Evolutionary conservation across 345 rosid genomes (phyloP).

Genomic region (Odontarrhena argentea): DNA sequence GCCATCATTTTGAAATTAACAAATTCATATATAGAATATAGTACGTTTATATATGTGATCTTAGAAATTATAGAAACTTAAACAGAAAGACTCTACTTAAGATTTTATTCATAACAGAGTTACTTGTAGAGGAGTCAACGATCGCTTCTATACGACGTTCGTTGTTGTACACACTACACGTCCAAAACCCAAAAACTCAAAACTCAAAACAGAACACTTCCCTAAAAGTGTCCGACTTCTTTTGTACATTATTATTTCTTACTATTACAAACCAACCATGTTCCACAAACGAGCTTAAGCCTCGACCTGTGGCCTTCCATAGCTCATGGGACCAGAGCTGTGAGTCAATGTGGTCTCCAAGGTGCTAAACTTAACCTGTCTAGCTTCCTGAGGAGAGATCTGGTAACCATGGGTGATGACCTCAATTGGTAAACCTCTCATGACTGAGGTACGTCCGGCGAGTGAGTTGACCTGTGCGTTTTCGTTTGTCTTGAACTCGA

Average conservation of each 20-base stretch:
- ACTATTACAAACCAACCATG: conserved; percentile 24
- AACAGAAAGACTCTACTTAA: background rate
- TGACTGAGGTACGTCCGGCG: conserved; percentile 39
- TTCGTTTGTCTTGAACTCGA: conserved; percentile 61
- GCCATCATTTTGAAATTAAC: too few relatives aligned
- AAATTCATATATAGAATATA: too few relatives aligned
- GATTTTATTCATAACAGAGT: conserved; percentile 5
- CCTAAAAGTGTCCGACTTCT: conserved; percentile 26
- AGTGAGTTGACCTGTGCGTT: conserved; percentile 39
- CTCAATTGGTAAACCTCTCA: conserved; percentile 38
- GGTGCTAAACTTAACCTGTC: conserved; percentile 34
- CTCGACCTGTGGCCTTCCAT: conserved; percentile 21
- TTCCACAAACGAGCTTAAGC: conserved; percentile 19
- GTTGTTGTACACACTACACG: conserved; percentile 22
- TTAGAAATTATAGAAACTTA: background rate
- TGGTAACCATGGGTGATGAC: conserved; percentile 31
- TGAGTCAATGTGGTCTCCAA: conserved; percentile 37
- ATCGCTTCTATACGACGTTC: conserved; percentile 18
- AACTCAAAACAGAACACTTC: conserved; percentile 29
- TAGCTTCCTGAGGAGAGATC: conserved; percentile 36
- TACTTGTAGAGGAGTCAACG: conserved; percentile 20
- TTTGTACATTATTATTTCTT: conserved; percentile 20
- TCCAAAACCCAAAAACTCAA: background rate
- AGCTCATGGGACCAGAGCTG: conserved; percentile 32
- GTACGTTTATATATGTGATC: background rate